Evolutionary conservation across 805 yeast species (phyloP).

Genomic region (Starmerella vaccinii): DNA sequence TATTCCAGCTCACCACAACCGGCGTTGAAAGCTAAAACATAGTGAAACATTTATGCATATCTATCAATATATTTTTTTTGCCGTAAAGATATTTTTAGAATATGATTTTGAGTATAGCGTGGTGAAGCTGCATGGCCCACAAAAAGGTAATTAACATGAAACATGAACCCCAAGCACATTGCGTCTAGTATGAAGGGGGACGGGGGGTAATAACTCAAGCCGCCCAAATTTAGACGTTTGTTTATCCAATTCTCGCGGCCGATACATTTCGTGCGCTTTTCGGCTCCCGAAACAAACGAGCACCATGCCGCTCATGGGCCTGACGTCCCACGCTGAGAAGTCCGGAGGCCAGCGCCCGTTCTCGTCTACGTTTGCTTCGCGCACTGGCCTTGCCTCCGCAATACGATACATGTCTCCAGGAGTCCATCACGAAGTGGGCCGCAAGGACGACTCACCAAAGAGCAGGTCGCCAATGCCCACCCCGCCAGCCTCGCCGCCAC

Average conservation of each 20-base stretch:
- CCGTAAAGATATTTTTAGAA: background rate
- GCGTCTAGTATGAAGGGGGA: too few species aligned
- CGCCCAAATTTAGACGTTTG: background rate
- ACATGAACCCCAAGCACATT: too few species aligned
- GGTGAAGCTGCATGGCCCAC: background rate
- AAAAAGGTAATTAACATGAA: background rate
- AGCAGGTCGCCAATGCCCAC: background rate
- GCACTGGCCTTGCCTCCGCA: background rate
- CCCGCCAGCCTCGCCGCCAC: background rate
- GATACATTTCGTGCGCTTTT: background rate
- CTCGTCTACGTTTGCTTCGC: background rate
- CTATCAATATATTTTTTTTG: background rate
- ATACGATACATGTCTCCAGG: background rate
- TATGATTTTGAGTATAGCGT: background rate
- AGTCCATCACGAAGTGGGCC: background rate
- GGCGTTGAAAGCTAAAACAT: too few species aligned
- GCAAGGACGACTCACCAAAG: background rate
- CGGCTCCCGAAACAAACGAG: too few species aligned
- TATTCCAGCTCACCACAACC: too few species aligned
- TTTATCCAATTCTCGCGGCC: background rate
- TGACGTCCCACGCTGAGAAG: background rate
- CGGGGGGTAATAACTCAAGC: too few species aligned
- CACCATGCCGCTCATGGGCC: background rate
- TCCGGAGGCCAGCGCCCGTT: background rate
- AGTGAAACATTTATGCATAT: background rate